These are phyloP conservation scores for Alternaria gaisen DNA, from an alignment of 2,329 filamentous ascomycete genomes.

Conservation along the genomic window DNA sequence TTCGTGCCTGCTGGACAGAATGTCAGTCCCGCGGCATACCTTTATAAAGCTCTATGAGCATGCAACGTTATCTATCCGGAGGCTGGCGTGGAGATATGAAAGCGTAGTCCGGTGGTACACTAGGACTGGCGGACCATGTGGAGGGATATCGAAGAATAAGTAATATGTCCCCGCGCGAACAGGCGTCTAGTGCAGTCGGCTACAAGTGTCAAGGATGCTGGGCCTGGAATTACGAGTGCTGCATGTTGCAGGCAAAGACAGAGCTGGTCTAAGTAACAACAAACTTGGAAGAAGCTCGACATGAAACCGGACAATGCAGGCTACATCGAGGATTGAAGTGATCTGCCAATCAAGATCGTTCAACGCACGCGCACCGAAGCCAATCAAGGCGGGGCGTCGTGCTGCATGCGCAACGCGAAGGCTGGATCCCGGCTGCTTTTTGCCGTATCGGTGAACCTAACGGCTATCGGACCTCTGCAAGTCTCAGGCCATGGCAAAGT, in stretches of 20 bases:
- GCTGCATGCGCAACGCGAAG: constrained; percentile 33
- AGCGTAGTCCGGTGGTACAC: constrained; percentile 22
- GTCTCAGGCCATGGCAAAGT: constrained; percentile 20
- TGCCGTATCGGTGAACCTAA: constrained; percentile 32
- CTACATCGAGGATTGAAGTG: constrained; percentile 28
- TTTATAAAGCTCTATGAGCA: constrained; percentile 18
- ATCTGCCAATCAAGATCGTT: constrained; percentile 39
- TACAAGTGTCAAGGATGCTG: constrained; percentile 24
- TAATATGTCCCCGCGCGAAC: constrained; percentile 22
- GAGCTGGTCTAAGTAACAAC: constrained; percentile 35
- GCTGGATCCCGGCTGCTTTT: constrained; percentile 38
- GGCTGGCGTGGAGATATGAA: constrained; percentile 25
- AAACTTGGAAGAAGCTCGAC: constrained; percentile 48
- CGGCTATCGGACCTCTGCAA: constrained; percentile 33
- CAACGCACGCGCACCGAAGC: constrained; percentile 21
- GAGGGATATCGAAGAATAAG: constrained; percentile 24
- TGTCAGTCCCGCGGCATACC: constrained; percentile 20
- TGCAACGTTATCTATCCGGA: constrained; percentile 23
- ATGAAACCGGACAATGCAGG: constrained; percentile 41
- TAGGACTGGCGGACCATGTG: constrained; percentile 17
- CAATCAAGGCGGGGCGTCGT: constrained; percentile 32
- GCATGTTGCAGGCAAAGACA: constrained; percentile 31
- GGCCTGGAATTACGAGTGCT: constrained; percentile 30
- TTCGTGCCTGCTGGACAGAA: constrained; percentile 21
- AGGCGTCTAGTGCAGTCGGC: constrained; percentile 25